Percentiles rank a stretch among this genome's conserved stretches.
phyloP scores from a whole-genome alignment of 2,329 filamentous ascomycete species.

The Arthrobotrys megalospora region DNA sequence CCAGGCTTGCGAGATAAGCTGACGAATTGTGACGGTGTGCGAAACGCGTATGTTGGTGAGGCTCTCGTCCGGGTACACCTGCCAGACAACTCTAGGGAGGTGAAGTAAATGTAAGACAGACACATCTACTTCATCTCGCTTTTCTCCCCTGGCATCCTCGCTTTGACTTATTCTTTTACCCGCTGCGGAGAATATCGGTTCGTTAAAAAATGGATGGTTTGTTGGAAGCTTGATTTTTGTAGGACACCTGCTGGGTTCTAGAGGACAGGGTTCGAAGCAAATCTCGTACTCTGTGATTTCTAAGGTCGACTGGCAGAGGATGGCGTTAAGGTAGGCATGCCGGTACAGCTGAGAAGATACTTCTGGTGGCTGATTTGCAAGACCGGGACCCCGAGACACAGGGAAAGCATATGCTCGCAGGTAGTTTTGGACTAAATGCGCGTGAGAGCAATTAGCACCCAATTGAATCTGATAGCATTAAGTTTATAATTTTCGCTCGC shows the following conservation, averaged over 20 bases:
- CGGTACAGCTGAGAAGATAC: background rate
- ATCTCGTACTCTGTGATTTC: constrained; percentile 10
- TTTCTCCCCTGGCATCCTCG: background rate
- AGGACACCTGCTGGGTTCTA: background rate
- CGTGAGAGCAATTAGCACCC: no score
- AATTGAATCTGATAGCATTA: no score
- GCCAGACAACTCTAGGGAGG: background rate
- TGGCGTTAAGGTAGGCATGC: constrained; percentile 3
- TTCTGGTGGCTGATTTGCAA: no score
- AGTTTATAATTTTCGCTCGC: no score
- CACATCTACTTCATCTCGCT: background rate
- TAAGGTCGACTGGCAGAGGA: background rate
- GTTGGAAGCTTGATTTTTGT: background rate
- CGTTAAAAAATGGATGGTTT: constrained; percentile 5
- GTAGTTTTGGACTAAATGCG: background rate
- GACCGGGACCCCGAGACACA: no score
- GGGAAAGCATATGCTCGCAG: background rate
- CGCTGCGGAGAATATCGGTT: background rate
- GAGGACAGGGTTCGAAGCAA: background rate
- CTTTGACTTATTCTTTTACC: background rate
- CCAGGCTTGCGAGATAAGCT: constrained; percentile 6
- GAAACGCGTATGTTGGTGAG: constrained; percentile 8
- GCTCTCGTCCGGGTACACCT: background rate
- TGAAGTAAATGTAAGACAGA: constrained; percentile 10
- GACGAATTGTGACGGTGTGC: background rate